Evolutionary conservation across 2,329 filamentous ascomycete species (phyloP), one percentile per base, ranked within the genome.

Genomic region (Fusarium sp.): DNA sequence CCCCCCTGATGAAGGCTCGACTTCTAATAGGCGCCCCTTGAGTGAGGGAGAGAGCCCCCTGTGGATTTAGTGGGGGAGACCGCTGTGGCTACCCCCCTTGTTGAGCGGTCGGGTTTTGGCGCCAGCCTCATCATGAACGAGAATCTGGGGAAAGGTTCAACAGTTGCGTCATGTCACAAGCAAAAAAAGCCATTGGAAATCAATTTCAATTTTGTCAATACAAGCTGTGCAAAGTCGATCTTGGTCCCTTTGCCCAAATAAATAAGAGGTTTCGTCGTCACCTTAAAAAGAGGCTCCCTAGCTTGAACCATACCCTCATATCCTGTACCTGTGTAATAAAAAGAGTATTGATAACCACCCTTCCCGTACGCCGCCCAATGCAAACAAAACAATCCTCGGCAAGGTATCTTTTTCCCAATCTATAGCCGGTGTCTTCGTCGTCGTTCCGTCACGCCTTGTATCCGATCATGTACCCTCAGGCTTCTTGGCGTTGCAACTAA

Each of bases 401-500:
- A 64, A 38, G 30, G 20, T 56, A 9, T 56, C n/a, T 35, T 12
- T 68, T 70, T 56, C 69, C 71, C 69, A 77, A 65, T 77, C 66
- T 73, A 54, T 70, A 65, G 63, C 68, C 63, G 63, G 43, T 50
- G 20, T 52, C 17, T 59, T 35, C 47, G 25, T 40, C 56, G 40
- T 45, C 32, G 30, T 52, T 56, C 37, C 14, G 43, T 20, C 57
- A 27, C 25, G 17, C 10, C 2, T 22, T 50, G 17, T 37, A 22
- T 22, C n/a, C 20, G 20, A 27, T 69, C 72, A 77, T 69, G 57
- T 69, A 59, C 78, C 80, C 68, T 88, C 86, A 3, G 85, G 85
- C 78, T 86, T 87, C 88, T 98, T 98, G 76, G 95, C 95, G 81
- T 97, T 98, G 85, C 96, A 98, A 85, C 94, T 97, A 59, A 99